These are phyloP conservation scores for Ogataea methanolica DNA, from an alignment of 805 yeast species.

Conservation along the genomic window DNA sequence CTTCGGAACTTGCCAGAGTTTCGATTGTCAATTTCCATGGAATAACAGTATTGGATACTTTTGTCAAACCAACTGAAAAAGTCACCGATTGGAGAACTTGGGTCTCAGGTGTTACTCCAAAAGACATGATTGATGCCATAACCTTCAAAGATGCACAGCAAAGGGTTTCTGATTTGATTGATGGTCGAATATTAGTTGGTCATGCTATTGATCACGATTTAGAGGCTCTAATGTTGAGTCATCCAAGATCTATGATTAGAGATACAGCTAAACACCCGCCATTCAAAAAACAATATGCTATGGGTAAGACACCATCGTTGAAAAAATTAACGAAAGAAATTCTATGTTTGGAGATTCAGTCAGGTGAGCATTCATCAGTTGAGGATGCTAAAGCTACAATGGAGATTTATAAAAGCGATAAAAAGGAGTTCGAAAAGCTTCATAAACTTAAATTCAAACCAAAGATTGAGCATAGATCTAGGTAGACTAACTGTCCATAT, in stretches of 20 bases:
- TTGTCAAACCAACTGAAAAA: constrained; percentile 66
- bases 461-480: too few species aligned
- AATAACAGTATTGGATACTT: constrained; percentile 61
- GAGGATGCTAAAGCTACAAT: constrained; percentile 90
- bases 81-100: constrained; percentile 92
- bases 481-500: too few species aligned
- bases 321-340: constrained; percentile 59
- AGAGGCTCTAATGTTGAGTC: constrained; percentile 59
- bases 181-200: constrained; percentile 65
- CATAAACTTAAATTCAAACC: constrained; percentile 26
- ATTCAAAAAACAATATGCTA: constrained; percentile 51
- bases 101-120: constrained; percentile 81
- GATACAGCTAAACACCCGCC: constrained; percentile 68
- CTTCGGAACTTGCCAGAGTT: constrained; percentile 77
- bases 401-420: constrained; percentile 64
- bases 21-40: constrained; percentile 86
- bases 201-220: constrained; percentile 83
- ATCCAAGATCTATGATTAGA: constrained; percentile 58
- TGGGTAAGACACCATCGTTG: constrained; percentile 70
- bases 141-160: constrained; percentile 63
- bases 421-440: constrained; percentile 53
- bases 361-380: constrained; percentile 76
- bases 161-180: constrained; percentile 46
- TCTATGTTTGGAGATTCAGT: constrained; percentile 60
- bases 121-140: constrained; percentile 63